Evolutionary conservation across 2,329 filamentous ascomycete species (phyloP), one percentile per base, ranked within the genome.

Genomic region (Aspergillus texensis): DNA sequence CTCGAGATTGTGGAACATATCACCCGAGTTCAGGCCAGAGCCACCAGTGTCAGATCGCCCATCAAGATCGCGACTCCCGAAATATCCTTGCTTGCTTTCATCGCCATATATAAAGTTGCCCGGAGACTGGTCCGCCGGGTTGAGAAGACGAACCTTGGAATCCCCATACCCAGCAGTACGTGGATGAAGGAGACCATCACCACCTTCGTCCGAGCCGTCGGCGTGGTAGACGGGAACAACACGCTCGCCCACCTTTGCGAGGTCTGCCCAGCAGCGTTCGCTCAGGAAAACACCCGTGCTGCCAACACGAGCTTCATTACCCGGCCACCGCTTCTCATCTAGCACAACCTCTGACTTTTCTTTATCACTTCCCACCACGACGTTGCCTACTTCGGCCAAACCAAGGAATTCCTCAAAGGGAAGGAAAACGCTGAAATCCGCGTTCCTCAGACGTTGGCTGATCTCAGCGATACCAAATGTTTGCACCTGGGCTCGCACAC

Each of bases 1-100:
- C 70, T 98, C 94, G 9, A 98, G 84, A 72, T 97, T 97, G 74
- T 93, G 92, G 84, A 99, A 99, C 94, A 99, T 97, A 76, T 99
- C 95, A 9, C 95, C 94, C 59, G 87, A 91, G 55, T 94, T 91
- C 75, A 97, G 91, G 6, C 92, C 93, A n/a, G 94, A 97, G 2
- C 86, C 91, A 4, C 94, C 94, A 9, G 94, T 94, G 58, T 99
- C 95, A 34, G 95, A 98, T 50, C 93, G 92, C 9, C 89, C 84
- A 75, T 99, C 95, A 11, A 91, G 77, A 62, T 96, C 93, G 57
- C 89, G 85, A 70, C 84, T 88, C 59, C 90, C 91, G 71, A 97
- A 97, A 75, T 97, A 97, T 26, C 86, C 89, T 64, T 89, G 86
- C 63, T 85, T 85, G 76, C 93, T 93, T 77, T 97, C 94, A 63